phyloP scores from a whole-genome alignment of 331 rosid genomes.

The Acacia pycnantha region DNA sequence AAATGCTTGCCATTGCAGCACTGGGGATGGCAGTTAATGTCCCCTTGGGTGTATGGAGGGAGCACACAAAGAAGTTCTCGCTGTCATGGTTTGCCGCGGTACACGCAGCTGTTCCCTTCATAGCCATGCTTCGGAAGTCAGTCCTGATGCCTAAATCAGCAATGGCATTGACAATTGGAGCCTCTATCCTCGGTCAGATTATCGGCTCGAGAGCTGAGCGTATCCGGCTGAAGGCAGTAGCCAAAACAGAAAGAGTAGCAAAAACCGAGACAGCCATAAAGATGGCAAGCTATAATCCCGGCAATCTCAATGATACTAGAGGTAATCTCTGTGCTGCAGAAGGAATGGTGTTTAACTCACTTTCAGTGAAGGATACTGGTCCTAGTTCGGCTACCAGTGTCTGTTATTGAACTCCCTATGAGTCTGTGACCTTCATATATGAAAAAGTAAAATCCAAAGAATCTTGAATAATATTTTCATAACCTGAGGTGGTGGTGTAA shows the following conservation, averaged over 20 bases:
- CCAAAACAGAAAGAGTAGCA: constrained; percentile 36
- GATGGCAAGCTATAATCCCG: constrained; percentile 17
- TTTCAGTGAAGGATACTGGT: constrained; percentile 39
- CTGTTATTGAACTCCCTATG: constrained; percentile 39
- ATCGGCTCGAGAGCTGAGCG: constrained; percentile 83
- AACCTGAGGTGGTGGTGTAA: neutral
- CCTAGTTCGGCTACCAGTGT: constrained; percentile 42
- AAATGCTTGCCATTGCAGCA: constrained; percentile 78
- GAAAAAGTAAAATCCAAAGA: constrained; percentile 21
- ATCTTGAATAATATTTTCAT: constrained; percentile 2
- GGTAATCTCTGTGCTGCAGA: constrained; percentile 49
- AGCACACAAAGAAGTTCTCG: constrained; percentile 69
- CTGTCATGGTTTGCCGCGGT: constrained; percentile 73
- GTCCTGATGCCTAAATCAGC: constrained; percentile 84
- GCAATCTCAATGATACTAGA: constrained; percentile 30
- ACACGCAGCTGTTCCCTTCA: constrained; percentile 84
- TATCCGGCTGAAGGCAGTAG: constrained; percentile 52
- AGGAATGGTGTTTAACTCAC: constrained; percentile 45
- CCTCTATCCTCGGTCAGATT: constrained; percentile 76
- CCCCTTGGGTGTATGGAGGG: constrained; percentile 83
- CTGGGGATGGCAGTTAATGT: constrained; percentile 78
- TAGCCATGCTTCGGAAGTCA: constrained; percentile 78
- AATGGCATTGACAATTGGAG: constrained; percentile 74
- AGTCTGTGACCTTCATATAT: neutral
- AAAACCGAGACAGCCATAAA: constrained; percentile 24